Evolutionary conservation across 192 early-diverging fungal genomes (phyloP).

Genomic region (Entomortierella parvispora): DNA sequence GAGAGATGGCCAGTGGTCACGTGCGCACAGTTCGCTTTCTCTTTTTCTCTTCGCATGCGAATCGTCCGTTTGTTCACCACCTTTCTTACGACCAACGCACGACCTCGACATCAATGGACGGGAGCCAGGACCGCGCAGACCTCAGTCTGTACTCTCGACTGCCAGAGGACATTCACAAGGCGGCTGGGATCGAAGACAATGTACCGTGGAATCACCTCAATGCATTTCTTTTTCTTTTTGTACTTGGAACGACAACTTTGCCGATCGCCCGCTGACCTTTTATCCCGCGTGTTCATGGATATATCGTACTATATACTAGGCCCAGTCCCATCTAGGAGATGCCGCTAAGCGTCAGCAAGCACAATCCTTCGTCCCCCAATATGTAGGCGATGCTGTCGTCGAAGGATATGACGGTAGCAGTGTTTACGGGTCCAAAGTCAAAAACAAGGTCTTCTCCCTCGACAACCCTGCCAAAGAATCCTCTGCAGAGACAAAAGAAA

Average conservation of each 20-base stretch:
- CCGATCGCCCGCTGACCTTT: neutral
- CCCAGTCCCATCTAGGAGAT: neutral
- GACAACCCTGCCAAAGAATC: slow-evolving; percentile 59
- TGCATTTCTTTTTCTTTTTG: no score
- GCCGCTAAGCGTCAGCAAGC: neutral
- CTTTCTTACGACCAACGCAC: no score
- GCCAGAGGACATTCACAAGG: slow-evolving; percentile 13
- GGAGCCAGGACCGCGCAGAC: slow-evolving; percentile 15
- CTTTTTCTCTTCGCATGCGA: neutral
- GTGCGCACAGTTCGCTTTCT: neutral
- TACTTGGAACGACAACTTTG: neutral
- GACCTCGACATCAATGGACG: slow-evolving; percentile 41
- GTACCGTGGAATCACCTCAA: slow-evolving; percentile 4
- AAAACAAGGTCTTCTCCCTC: slow-evolving; percentile 60
- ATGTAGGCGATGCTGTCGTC: slow-evolving; percentile 22
- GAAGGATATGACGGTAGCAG: slow-evolving; percentile 35
- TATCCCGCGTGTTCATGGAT: no score
- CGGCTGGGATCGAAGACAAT: slow-evolving; percentile 16
- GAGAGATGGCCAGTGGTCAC: neutral
- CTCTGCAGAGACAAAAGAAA: slow-evolving; percentile 32
- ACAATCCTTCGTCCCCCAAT: slow-evolving; percentile 23
- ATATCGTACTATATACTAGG: no score
- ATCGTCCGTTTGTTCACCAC: neutral
- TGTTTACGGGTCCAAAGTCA: slow-evolving; percentile 60
- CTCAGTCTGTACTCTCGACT: slow-evolving; percentile 35